Evolutionary conservation across 352 stramenopile species (phyloP).

Genomic region (Pythium scleroteichum): DNA sequence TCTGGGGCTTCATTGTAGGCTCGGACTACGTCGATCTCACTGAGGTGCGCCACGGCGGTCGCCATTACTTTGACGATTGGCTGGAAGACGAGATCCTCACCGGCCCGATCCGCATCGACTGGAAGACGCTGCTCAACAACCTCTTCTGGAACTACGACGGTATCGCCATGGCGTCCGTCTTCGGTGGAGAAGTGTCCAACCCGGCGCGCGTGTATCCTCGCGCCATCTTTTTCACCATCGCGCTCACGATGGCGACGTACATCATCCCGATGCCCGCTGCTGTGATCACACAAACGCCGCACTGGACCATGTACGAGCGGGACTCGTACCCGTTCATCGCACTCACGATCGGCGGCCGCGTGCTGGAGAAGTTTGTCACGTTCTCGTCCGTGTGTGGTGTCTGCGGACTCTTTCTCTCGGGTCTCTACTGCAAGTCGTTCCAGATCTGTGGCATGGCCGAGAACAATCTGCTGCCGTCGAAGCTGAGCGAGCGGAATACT

Average conservation of each 20-base stretch:
- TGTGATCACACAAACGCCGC: conserved; percentile 51
- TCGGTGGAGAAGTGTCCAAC: conserved; percentile 90
- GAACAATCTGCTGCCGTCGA: conserved; percentile 72
- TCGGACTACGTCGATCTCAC: conserved; percentile 42
- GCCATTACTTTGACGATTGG: conserved; percentile 23
- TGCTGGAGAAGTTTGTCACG: conserved; percentile 84
- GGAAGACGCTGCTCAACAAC: conserved; percentile 89
- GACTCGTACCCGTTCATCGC: conserved; percentile 87
- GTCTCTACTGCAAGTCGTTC: conserved; percentile 89
- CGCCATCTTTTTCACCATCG: conserved; percentile 79
- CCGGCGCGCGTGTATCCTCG: conserved; percentile 79
- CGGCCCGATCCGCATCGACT: conserved; percentile 58
- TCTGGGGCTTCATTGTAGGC: conserved; percentile 38
- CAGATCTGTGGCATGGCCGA: conserved; percentile 85
- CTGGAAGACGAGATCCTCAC: conserved; percentile 28
- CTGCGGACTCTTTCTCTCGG: conserved; percentile 89
- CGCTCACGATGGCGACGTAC: conserved; percentile 81
- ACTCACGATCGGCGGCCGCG: conserved; percentile 72
- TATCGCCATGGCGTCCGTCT: conserved; percentile 90
- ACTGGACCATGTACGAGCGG: conserved; percentile 77
- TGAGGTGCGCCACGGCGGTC: conserved; percentile 33
- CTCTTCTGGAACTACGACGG: conserved; percentile 97
- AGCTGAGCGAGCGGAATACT: conserved; percentile 60
- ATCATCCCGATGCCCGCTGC: conserved; percentile 88
- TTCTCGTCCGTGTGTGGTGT: conserved; percentile 73